Percentiles rank a stretch among this genome's conserved stretches.
Conservation (phyloP, 352 stramenopile species). For the Phytophthora multivora region DNA sequence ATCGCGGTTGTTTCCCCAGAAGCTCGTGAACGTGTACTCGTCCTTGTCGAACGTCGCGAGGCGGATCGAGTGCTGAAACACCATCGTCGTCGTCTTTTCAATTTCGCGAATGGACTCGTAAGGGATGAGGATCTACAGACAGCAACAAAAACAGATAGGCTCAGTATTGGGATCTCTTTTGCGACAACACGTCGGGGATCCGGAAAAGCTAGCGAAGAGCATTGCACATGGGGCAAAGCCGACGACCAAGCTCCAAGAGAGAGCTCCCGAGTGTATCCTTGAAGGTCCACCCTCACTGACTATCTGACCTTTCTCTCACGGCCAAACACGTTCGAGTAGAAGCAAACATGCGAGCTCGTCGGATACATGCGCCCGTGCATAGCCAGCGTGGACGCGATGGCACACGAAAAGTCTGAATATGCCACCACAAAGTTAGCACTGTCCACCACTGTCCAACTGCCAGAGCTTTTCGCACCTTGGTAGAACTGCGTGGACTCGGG, state of each 20-base stretch:
- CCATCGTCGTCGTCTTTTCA: constrained; percentile 82
- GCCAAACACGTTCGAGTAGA: constrained; percentile 90
- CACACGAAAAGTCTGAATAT: constrained; percentile 80
- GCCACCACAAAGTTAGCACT: constrained; percentile 22
- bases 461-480: constrained; percentile 48
- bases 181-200: constrained; percentile 28
- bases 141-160: constrained; percentile 21
- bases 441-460: constrained; percentile 10
- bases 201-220: constrained; percentile 15
- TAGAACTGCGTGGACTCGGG: constrained; percentile 76
- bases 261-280: constrained; percentile 33
- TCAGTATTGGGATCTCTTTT: constrained; percentile 18
- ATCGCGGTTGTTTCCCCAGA: constrained; percentile 86
- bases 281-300: constrained; percentile 28
- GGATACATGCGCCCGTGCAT: constrained; percentile 91
- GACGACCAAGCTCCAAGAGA: constrained; percentile 22
- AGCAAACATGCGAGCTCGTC: constrained; percentile 80
- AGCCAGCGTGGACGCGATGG: constrained; percentile 74
- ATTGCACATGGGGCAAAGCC: constrained; percentile 24
- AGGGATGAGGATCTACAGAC: constrained; percentile 73
- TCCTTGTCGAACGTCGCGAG: constrained; percentile 68
- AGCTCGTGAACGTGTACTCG: constrained; percentile 87
- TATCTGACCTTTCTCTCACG: constrained; percentile 78
- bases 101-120: constrained; percentile 85
- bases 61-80: constrained; percentile 81